Evolutionary conservation across 1,284 basidiomycete genomes (phyloP), one percentile per base, ranked within the genome.

Genomic region (Somion occarium): DNA sequence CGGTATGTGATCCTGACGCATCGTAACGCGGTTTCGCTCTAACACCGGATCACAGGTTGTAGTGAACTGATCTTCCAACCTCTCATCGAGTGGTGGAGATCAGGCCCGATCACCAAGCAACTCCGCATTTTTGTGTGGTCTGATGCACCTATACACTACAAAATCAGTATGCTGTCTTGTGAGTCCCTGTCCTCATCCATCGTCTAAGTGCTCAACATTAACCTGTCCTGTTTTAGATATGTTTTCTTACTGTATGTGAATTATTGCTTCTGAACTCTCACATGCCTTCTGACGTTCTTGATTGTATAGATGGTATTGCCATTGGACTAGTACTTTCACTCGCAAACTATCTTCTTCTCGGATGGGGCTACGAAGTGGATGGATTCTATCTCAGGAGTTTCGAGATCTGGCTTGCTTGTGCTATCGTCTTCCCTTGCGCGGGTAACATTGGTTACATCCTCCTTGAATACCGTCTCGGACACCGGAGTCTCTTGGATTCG

Each of bases 41-140:
- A 18, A 12, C 5, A 34, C 12, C 12, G 72, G 64, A 48, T 23
- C 62, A 23, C 43, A 69, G 75, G 82, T 34, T 82, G 80, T 68
- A 81, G 81, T 57, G 88, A 90, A 65, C 73, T 91, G 44, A 77
- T 91, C 56, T 90, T 91, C 76, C 82, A 90, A 61, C 89, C 89
- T 0, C 55, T 92, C 53, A 74, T 78, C 48, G 63, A 79, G 24
- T 92, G 89, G 90, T 83, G 80, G 74, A 71, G 70, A 52, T 69
- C 77, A 50, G 89, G 90, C 5, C 91, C 91, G 0, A 82, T 93
- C 66, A 90, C 79, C 41, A 81, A 83, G 57, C 87, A 92, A 59
- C 79, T 91, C 38, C 80, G 82, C 43, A 73, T 67, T n/a, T 93
- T 93, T 72, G 58, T 91, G 24, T 91, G 88, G 87, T 86, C 83